phyloP scores from a whole-genome alignment of 768 basidiomycete species.

The Clathrus columnatus region DNA sequence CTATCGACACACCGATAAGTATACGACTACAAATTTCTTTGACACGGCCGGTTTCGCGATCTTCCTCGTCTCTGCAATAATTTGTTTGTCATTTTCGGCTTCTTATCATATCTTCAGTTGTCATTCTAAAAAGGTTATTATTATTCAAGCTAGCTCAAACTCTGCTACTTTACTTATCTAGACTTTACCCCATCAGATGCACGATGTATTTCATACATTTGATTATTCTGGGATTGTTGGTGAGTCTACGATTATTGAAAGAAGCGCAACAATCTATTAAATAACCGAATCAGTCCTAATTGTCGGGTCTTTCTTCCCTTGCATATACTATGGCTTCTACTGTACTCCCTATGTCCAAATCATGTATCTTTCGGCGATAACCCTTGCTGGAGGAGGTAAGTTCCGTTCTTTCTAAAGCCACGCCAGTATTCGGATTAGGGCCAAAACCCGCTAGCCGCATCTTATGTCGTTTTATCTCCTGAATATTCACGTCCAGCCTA shows the following conservation, averaged over 20 bases:
- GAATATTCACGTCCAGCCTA: slow-evolving; percentile 69
- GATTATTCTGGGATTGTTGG: slow-evolving; percentile 78
- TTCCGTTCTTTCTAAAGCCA: slow-evolving; percentile 8
- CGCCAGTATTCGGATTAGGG: not conserved
- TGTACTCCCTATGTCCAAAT: slow-evolving; percentile 46
- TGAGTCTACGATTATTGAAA: slow-evolving; percentile 22
- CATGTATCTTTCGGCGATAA: slow-evolving; percentile 48
- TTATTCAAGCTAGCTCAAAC: not conserved
- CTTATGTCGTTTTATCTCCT: slow-evolving; percentile 71
- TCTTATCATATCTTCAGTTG: slow-evolving; percentile 64
- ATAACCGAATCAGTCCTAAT: slow-evolving; percentile 39
- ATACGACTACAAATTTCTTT: slow-evolving; percentile 48
- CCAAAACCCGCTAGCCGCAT: slow-evolving; percentile 37
- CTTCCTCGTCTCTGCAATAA: slow-evolving; percentile 64
- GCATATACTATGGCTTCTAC: slow-evolving; percentile 71
- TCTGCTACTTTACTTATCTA: not conserved
- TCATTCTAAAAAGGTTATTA: slow-evolving; percentile 49
- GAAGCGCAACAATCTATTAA: slow-evolving; percentile 8
- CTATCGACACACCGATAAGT: slow-evolving; percentile 40
- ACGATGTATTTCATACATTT: slow-evolving; percentile 49
- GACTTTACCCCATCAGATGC: slow-evolving; percentile 34
- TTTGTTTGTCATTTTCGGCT: slow-evolving; percentile 65
- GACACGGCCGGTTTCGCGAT: slow-evolving; percentile 52
- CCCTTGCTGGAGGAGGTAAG: slow-evolving; percentile 51
- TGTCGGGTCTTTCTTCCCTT: slow-evolving; percentile 73